Percentiles rank a stretch among this genome's conserved stretches.
Conservation (phyloP, 2,329 filamentous ascomycete genomes). For the Neoarthrinium moseri region DNA sequence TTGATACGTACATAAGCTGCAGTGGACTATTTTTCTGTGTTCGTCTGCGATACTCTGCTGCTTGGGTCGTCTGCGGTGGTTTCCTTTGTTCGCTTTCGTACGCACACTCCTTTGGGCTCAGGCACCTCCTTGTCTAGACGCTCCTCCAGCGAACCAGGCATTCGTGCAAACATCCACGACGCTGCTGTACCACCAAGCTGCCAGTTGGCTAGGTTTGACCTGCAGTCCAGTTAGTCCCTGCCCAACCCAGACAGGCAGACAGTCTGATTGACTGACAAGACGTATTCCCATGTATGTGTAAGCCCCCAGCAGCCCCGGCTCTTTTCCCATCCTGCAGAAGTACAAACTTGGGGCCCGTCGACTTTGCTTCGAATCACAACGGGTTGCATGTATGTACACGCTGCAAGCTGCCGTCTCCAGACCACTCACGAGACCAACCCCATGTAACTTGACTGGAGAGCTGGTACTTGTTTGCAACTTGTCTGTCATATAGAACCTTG, state of each 20-base stretch:
- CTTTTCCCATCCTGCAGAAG: constrained; percentile 23
- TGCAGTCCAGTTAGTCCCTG: too few species aligned
- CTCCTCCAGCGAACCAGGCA: constrained; percentile 25
- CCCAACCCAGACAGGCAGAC: too few species aligned
- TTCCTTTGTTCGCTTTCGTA: constrained; percentile 23
- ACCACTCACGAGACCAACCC: constrained; percentile 21
- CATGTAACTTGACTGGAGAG: constrained; percentile 1
- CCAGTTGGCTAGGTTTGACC: constrained; percentile 22
- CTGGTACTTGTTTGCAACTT: constrained; percentile 8
- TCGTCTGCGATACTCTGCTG: constrained; percentile 15
- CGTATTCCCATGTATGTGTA: constrained; percentile 16
- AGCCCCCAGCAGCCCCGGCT: constrained; percentile 18
- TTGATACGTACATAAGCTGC: too few species aligned
- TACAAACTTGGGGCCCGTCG: constrained; percentile 20
- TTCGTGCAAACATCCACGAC: constrained; percentile 28
- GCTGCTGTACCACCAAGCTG: constrained; percentile 18
- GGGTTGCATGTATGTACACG: constrained; percentile 17
- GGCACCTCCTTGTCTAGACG: constrained; percentile 20
- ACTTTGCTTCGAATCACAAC: constrained; percentile 24
- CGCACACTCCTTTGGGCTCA: constrained; percentile 17
- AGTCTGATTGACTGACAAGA: constrained; percentile 21
- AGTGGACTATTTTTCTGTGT: constrained; percentile 10
- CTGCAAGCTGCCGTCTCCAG: constrained; percentile 20
- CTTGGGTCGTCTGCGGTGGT: constrained; percentile 19
- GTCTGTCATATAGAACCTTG: constrained; percentile 7